Conservation (phyloP, 1,284 basidiomycete species). For the Neonothopanus nambi region DNA sequence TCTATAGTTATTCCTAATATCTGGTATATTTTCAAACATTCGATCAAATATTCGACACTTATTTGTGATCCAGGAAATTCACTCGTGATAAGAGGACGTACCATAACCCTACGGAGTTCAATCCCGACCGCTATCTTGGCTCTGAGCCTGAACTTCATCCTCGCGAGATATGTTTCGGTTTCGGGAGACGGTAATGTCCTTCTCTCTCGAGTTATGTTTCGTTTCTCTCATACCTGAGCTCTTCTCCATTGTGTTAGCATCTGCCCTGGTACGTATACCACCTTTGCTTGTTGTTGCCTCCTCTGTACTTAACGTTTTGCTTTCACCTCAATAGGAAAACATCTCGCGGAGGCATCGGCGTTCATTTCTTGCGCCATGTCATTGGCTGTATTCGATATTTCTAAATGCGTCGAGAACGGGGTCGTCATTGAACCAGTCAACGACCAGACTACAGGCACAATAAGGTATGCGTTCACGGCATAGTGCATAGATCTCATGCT, state of each 20-base stretch:
- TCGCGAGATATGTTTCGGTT: constrained; percentile 41
- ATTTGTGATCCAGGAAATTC: constrained; percentile 38
- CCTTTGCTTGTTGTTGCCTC: constrained; percentile 4
- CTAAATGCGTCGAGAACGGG: constrained; percentile 45
- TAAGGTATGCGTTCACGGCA: constrained; percentile 39
- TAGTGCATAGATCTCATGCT: neutral
- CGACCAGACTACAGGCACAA: constrained; percentile 56
- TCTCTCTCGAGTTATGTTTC: constrained; percentile 11
- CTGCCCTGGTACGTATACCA: constrained; percentile 48
- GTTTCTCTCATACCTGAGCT: constrained; percentile 1
- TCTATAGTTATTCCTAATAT: constrained; percentile 51
- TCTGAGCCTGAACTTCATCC: constrained; percentile 47
- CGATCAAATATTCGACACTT: neutral
- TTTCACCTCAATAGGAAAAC: constrained; percentile 37
- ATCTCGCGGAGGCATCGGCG: constrained; percentile 57
- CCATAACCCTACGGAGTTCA: constrained; percentile 44
- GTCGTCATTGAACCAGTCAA: constrained; percentile 48
- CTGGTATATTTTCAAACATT: constrained; percentile 32
- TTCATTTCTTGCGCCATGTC: constrained; percentile 57
- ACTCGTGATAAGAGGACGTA: constrained; percentile 49
- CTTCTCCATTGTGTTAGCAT: constrained; percentile 33
- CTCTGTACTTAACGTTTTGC: neutral
- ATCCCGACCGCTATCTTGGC: constrained; percentile 48
- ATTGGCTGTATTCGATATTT: constrained; percentile 53
- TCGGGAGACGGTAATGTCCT: constrained; percentile 54